Base-by-base conservation (phyloP, 192 early-diverging fungal species). In the Linnemannia schmuckeri region DNA sequence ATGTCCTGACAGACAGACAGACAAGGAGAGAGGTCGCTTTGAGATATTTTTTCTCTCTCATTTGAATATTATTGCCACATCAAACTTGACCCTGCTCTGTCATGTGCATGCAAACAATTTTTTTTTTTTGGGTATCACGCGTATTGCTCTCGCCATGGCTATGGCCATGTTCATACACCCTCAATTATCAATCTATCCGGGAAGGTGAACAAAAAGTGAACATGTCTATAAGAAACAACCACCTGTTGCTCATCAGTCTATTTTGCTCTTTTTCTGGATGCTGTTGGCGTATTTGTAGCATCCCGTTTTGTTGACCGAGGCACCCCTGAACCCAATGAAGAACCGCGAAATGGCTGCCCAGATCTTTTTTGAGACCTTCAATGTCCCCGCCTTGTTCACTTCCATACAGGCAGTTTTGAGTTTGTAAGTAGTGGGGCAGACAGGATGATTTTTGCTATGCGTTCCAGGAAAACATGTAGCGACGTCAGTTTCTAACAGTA, bases 301-400 rank as follows among this genome's bases (percentile, higher is more conserved):
- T 91, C 98, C 98, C 46, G 97, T 99, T 33, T 89, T 99, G 74
- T 93, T 99, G 81, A 99, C 98, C 17, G 98, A 99, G 87, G 97
- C 98, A 27, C 98, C 98, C 46, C 90, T 98, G 57, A 99, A 99
- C 82, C 98, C 98, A 15, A 92, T 95, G 66, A 88, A 92, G 70
- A 98, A 99, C 89, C 94, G 98, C 74, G 98, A 99, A 79, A 91
- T 94, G 70, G 97, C 97, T 7, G 97, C 97, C 33, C 97, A 98
- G 85, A 96, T 99, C 77, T 97, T 99, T 88, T 99, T 99, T 82
- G 98, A 99, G 82, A 99, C 98, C 2, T 99, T 99, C 90, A 99
- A 99, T 70, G 97, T 98, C 18, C 98, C 98, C 6, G 98, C 98
- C 35, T 92, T 99, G 55, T 99, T 97, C 90, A 95, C 97, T 49